A percentile compares a stretch with the other conserved stretches of the same genome.
Conservation (phyloP, 495 filamentous ascomycete genomes). For the Penicillium nucicola region DNA sequence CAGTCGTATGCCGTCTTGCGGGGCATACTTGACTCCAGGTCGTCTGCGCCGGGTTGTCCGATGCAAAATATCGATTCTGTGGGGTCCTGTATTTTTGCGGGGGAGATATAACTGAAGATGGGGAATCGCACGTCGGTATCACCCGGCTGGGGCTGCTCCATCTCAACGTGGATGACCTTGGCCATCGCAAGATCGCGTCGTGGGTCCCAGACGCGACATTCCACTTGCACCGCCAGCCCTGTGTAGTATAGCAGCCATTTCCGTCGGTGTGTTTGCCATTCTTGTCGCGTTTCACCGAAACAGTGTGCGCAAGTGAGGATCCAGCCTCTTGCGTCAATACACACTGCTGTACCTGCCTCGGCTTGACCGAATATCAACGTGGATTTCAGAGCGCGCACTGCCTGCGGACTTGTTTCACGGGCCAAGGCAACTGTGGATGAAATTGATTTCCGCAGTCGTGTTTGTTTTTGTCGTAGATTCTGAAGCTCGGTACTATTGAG, state of each 20-base stretch:
- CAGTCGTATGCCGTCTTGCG: constrained; percentile 41
- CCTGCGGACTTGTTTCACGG: background rate
- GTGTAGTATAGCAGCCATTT: constrained; percentile 39
- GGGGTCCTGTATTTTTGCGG: too few species aligned
- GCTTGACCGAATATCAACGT: constrained; percentile 48
- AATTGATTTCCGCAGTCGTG: constrained; percentile 1
- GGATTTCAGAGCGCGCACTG: constrained; percentile 4
- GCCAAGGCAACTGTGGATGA: background rate
- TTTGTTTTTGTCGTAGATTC: constrained; percentile 3
- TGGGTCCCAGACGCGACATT: constrained; percentile 34
- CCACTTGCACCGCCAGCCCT: constrained; percentile 30
- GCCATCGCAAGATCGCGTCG: constrained; percentile 40
- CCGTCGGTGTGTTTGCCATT: constrained; percentile 12
- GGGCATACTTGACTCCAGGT: constrained; percentile 32
- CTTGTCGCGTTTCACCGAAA: constrained; percentile 29
- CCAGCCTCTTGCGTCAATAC: constrained; percentile 35
- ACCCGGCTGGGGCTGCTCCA: too few species aligned
- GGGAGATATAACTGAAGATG: too few species aligned
- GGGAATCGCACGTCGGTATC: too few species aligned
- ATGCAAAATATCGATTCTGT: constrained; percentile 35
- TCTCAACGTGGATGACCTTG: constrained; percentile 25
- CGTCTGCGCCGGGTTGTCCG: constrained; percentile 44
- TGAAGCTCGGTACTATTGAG: too few species aligned
- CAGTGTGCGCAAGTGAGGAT: constrained; percentile 42
- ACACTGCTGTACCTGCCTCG: constrained; percentile 48